Evolutionary conservation across 352 stramenopile species (phyloP), one percentile per base, ranked within the genome.

Genomic region (Phytophthora colocasiae): DNA sequence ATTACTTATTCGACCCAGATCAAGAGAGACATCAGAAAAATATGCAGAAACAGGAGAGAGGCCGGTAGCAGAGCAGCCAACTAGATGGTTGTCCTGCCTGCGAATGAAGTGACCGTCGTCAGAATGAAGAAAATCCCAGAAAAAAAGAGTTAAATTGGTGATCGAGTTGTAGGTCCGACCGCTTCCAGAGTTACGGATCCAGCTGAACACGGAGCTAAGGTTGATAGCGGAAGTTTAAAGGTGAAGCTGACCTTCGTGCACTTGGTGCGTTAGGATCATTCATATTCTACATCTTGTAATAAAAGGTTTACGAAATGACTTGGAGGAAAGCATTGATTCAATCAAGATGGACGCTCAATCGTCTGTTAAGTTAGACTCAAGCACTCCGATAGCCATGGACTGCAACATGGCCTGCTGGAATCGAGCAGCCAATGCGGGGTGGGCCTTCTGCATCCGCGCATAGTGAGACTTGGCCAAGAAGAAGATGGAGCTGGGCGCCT

Each of bases 361-460:
- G 58, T 95, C 88, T 3, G 84, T 76, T 65, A 96, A 75, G 69
- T 93, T 93, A 38, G 82, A 92, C 61, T 96, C 88, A 50, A 96
- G 86, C 36, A 96, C 86, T 36, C 83, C 89, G 10, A 90, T 83
- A 24, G 88, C 88, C 83, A 96, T 92, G 47, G 82, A 89, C 60
- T 92, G 84, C 38, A 96, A 73, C 83, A 96, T 94, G 32, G 88
- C 86, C 29, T 90, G 84, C 63, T 96, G 84, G 66, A 96, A 96
- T 9, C 88, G 84, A 3, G 83, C 76, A 19, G 88, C 88, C 12
- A 96, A 71, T 0, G 69, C 63, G 11, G 88, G 88, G 32, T 94
- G 81, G 3, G 82, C 58, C 5, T 77, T 64, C 55, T 95, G 83
- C 85, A 96, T 92, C 26, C 74, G 63, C 19, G 76, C 63, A 58